phyloP scores from a whole-genome alignment of 495 filamentous ascomycete species.

The Trichocladium antarcticum region DNA sequence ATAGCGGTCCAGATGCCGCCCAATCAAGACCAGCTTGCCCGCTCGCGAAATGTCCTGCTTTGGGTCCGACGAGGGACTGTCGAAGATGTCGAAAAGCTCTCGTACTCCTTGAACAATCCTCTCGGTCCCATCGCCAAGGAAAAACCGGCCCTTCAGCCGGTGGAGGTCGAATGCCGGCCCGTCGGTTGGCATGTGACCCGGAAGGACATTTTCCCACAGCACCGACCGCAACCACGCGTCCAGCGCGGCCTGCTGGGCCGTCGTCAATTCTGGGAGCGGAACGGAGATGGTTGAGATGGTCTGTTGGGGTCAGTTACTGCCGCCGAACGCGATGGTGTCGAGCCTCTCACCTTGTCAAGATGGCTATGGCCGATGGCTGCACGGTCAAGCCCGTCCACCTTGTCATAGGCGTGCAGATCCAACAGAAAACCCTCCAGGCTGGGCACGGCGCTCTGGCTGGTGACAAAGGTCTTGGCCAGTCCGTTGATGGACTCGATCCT shows the following conservation, averaged over 20 bases:
- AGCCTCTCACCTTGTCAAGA: conserved; percentile 59
- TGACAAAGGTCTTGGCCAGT: conserved; percentile 73
- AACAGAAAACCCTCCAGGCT: conserved; percentile 74
- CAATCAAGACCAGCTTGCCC: conserved; percentile 77
- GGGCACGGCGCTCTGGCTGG: conserved; percentile 66
- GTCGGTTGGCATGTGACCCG: conserved; percentile 21
- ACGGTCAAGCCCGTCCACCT: conserved; percentile 56
- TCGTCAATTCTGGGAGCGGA: conserved; percentile 44
- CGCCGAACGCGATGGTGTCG: not conserved
- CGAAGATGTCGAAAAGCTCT: conserved; percentile 85
- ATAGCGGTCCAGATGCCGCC: conserved; percentile 47
- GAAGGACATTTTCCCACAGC: conserved; percentile 70
- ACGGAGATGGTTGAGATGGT: conserved; percentile 81
- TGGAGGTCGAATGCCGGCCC: conserved; percentile 57
- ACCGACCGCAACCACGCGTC: conserved; percentile 77
- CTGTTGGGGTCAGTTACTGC: conserved; percentile 29
- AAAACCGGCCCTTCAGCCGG: conserved; percentile 68
- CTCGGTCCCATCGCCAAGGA: conserved; percentile 46
- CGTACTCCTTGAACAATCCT: conserved; percentile 85
- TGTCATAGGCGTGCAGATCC: conserved; percentile 88
- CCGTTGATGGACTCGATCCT: conserved; percentile 78
- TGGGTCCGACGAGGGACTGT: conserved; percentile 35
- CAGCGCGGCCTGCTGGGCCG: conserved; percentile 44
- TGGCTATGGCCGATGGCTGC: conserved; percentile 60
- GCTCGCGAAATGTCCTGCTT: conserved; percentile 8